A percentile compares a stretch with the other conserved stretches of the same genome.
These are phyloP conservation scores for Yamadazyma oceani DNA, from an alignment of 1,139 yeast species.

Conservation along the genomic window DNA sequence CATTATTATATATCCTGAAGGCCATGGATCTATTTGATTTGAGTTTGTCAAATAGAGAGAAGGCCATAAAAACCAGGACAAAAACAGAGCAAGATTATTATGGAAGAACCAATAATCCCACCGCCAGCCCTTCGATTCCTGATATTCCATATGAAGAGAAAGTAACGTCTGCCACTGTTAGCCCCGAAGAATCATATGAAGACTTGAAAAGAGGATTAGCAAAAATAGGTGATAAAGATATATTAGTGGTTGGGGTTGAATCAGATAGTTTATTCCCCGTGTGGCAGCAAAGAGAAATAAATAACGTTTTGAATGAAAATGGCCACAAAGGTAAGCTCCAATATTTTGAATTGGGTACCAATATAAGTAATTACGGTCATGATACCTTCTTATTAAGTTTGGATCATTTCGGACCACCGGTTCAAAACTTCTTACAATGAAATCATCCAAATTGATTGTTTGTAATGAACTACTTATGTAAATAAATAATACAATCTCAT, in stretches of 20 bases:
- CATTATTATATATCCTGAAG: slow-evolving; percentile 80
- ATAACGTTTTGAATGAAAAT: slow-evolving; percentile 47
- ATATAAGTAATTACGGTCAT: slow-evolving; percentile 81
- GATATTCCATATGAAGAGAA: slow-evolving; percentile 57
- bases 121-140: slow-evolving; percentile 37
- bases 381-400: slow-evolving; percentile 83
- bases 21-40: slow-evolving; percentile 94
- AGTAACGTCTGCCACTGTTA: slow-evolving; percentile 29
- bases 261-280: slow-evolving; percentile 90
- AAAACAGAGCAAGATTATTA: slow-evolving; percentile 32
- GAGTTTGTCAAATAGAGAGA: slow-evolving; percentile 49
- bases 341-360: slow-evolving; percentile 74
- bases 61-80: slow-evolving; percentile 41
- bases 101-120: slow-evolving; percentile 3
- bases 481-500: not conserved
- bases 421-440: slow-evolving; percentile 57
- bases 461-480: not conserved
- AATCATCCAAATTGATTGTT: too few relatives aligned
- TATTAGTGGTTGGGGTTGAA: slow-evolving; percentile 85
- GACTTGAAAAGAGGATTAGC: slow-evolving; percentile 70
- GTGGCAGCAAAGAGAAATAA: slow-evolving; percentile 90
- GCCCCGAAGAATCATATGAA: slow-evolving; percentile 52
- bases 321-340: slow-evolving; percentile 36
- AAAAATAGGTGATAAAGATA: slow-evolving; percentile 61
- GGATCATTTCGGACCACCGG: slow-evolving; percentile 78